Conservation (phyloP, 345 rosid species). For the Lepidium aucheri region DNA sequence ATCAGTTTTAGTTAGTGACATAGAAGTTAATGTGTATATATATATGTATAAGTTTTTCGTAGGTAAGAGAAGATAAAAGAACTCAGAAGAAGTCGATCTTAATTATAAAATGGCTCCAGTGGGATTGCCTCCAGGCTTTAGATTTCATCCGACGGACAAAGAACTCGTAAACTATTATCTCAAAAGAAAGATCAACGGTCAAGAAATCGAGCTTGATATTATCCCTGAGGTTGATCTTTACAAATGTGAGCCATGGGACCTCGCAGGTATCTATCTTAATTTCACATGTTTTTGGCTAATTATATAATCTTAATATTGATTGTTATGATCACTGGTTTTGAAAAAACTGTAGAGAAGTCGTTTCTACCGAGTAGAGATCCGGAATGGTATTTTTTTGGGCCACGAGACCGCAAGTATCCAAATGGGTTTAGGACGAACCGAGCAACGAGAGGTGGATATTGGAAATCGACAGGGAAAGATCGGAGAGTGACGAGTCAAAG, state of each 20-base stretch:
- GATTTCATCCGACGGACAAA: slow-evolving; percentile 95
- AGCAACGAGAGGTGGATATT: slow-evolving; percentile 82
- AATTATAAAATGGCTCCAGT: slow-evolving; percentile 28
- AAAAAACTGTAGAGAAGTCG: slow-evolving; percentile 50
- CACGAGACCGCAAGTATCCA: slow-evolving; percentile 83
- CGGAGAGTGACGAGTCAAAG: slow-evolving; percentile 57
- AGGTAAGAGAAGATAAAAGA: slow-evolving; percentile 6
- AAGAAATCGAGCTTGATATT: slow-evolving; percentile 85
- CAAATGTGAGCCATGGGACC: slow-evolving; percentile 98
- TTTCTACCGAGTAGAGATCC: slow-evolving; percentile 87
- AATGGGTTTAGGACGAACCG: slow-evolving; percentile 86
- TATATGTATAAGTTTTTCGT: not conserved
- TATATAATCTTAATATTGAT: too few species aligned
- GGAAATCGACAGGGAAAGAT: slow-evolving; percentile 93
- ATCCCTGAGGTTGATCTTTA: slow-evolving; percentile 96
- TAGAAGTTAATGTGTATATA: not conserved
- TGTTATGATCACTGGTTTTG: too few species aligned
- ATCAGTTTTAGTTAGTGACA: not conserved
- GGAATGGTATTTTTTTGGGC: slow-evolving; percentile 96
- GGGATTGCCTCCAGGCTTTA: slow-evolving; percentile 86
- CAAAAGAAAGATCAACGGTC: slow-evolving; percentile 74
- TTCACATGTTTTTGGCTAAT: too few species aligned
- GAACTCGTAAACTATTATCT: slow-evolving; percentile 93
- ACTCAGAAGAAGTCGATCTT: not conserved
- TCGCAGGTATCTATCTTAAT: slow-evolving; percentile 38